Conservation (phyloP, 257 asterid species). For the Striga asiatica region DNA sequence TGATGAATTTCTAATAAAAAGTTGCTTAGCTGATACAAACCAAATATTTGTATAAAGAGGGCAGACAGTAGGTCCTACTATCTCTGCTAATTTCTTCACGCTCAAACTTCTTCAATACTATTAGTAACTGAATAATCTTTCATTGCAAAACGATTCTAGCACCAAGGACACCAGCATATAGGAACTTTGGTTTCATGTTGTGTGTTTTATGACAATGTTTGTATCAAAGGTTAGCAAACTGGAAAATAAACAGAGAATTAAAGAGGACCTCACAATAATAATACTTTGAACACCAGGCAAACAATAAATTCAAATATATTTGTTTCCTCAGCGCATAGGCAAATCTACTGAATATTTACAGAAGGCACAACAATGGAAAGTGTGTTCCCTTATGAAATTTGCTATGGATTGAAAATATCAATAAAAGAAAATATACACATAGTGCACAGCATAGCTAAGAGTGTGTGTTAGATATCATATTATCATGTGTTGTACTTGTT, state of each 20-base stretch:
- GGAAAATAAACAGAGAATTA: not conserved
- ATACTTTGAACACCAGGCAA: not conserved
- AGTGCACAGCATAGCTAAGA: not conserved
- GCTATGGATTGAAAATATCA: not conserved
- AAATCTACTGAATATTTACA: not conserved
- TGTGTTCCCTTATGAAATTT: not conserved
- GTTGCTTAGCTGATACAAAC: not conserved
- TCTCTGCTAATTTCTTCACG: not conserved
- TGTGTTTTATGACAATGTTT: not conserved
- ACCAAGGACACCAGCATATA: not conserved
- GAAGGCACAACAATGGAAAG: not conserved
- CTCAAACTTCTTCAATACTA: not conserved
- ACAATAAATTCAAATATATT: not conserved
- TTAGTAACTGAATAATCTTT: not conserved
- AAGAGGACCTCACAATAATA: not conserved
- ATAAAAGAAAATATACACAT: not conserved
- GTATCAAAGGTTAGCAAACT: not conserved
- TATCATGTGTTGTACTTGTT: no score
- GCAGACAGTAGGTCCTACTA: not conserved
- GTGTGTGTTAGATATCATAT: not conserved
- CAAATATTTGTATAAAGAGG: not conserved
- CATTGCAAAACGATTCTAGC: not conserved
- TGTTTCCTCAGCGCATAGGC: not conserved
- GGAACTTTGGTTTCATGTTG: not conserved
- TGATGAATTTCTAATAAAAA: not conserved